Evolutionary conservation across 2,329 filamentous ascomycete species (phyloP).

Genomic region (Botrytis pseudocinerea): DNA sequence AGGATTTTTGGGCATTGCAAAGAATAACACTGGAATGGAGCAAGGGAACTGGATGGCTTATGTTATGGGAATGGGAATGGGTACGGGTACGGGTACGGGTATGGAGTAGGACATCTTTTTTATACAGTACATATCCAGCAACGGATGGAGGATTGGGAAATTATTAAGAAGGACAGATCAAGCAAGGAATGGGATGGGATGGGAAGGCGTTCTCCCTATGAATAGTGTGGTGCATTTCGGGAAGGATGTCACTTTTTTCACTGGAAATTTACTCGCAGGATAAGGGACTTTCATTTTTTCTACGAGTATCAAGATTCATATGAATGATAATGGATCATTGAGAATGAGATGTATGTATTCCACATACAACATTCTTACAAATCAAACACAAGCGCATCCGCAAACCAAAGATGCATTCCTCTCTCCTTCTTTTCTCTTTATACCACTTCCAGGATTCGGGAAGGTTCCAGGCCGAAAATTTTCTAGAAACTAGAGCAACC

Average conservation of each 20-base stretch:
- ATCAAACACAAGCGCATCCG: neutral
- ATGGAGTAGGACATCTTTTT: constrained; percentile 18
- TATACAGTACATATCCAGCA: constrained; percentile 22
- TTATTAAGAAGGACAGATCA: neutral
- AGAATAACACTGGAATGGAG: constrained; percentile 7
- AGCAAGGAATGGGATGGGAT: constrained; percentile 9
- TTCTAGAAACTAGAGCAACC: neutral
- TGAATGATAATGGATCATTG: constrained; percentile 20
- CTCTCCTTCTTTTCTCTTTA: neutral
- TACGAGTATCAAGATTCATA: constrained; percentile 4
- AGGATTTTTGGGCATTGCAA: neutral
- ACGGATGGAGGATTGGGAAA: constrained; percentile 17
- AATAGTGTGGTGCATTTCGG: neutral
- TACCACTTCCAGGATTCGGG: neutral
- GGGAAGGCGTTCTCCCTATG: constrained; percentile 12
- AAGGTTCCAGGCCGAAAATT: neutral
- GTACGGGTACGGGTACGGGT: neutral
- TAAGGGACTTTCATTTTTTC: constrained; percentile 9
- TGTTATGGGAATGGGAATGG: neutral
- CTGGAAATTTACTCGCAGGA: constrained; percentile 3
- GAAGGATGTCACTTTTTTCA: constrained; percentile 1
- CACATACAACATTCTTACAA: constrained; percentile 4
- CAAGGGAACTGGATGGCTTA: constrained; percentile 9
- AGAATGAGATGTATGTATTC: constrained; percentile 18
- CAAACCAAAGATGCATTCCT: constrained; percentile 6